These are phyloP conservation scores for Acer saccharum DNA, from an alignment of 345 rosid species.

Conservation along the genomic window DNA sequence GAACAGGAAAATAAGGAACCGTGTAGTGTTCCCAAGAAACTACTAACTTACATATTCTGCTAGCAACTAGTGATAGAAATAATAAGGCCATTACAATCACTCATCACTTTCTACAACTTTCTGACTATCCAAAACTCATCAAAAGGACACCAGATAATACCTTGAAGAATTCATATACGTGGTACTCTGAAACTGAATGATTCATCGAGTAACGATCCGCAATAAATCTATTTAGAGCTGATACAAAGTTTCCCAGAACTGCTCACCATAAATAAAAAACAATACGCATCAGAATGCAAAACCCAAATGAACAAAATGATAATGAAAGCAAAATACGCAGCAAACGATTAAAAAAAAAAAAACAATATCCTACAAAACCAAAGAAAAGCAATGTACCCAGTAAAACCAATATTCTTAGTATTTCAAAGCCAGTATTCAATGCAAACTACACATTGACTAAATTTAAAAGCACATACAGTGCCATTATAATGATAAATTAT, in stretches of 20 bases:
- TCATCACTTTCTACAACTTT: not conserved
- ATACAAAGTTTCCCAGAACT: constrained; percentile 95
- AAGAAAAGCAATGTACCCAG: not conserved
- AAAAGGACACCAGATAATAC: constrained; percentile 38
- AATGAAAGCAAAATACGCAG: not conserved
- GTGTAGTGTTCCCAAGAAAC: not conserved
- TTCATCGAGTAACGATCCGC: constrained; percentile 75
- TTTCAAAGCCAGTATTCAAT: not conserved
- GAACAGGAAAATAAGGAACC: not conserved
- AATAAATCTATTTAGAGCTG: constrained; percentile 90
- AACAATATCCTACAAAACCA: not conserved
- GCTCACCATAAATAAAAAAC: constrained; percentile 26
- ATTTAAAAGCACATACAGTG: not conserved
- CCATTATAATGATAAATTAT: not conserved
- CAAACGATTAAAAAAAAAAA: not conserved
- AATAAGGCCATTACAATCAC: not conserved
- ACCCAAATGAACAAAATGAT: not conserved
- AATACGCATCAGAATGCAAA: constrained; percentile 8
- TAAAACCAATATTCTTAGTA: not conserved
- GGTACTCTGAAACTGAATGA: constrained; percentile 86
- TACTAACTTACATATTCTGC: not conserved
- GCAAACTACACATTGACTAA: not conserved
- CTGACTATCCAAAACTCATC: not conserved
- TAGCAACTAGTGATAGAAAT: too few species aligned
- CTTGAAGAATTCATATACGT: constrained; percentile 96